Conservation (phyloP, 345 rosid species). For the Psidium friedrichsthalianum region DNA sequence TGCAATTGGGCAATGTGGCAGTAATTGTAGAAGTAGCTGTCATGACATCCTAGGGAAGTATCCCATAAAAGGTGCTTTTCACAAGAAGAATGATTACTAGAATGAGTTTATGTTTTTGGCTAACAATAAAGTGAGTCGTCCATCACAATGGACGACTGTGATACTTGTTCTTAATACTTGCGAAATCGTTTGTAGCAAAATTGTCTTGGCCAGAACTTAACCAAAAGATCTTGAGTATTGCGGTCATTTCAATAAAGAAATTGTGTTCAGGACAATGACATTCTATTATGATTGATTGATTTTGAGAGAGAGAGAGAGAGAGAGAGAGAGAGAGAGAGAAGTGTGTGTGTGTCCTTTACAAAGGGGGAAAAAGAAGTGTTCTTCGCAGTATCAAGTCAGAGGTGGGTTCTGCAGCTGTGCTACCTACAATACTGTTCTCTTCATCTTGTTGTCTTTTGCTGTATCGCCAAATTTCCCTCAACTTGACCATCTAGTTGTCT, state of each 20-base stretch:
- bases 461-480: background rate
- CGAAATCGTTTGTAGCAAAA: background rate
- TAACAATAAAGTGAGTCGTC: background rate
- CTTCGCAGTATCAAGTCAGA: background rate
- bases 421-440: background rate
- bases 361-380: background rate
- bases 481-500: background rate
- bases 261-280: background rate
- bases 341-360: too few relatives aligned
- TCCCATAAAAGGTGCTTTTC: background rate
- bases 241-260: background rate
- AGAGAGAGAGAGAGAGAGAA: too few relatives aligned
- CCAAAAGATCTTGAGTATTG: background rate
- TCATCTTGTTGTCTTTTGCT: background rate
- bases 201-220: background rate
- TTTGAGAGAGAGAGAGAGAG: background rate
- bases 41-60: background rate
- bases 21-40: background rate
- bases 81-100: background rate
- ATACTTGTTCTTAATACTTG: background rate
- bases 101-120: background rate
- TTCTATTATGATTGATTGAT: too few relatives aligned
- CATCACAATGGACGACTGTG: background rate
- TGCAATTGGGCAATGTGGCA: background rate
- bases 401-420: background rate